These are phyloP conservation scores for Colletotrichum agaves DNA, from an alignment of 2,329 filamentous ascomycete species.

Conservation along the genomic window DNA sequence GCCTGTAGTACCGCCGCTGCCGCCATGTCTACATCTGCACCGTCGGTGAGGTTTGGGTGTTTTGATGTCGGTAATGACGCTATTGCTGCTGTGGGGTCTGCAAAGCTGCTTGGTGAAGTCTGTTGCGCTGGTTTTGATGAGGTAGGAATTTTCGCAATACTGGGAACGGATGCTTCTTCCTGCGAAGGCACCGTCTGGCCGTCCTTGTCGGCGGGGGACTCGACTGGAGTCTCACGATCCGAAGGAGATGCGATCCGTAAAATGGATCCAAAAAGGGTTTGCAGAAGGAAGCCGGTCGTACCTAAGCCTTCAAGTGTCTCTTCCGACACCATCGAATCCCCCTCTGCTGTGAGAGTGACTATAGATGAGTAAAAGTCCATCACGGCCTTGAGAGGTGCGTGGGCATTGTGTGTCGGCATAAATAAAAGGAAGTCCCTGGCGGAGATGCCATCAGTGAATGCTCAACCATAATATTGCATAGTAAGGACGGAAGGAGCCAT, in stretches of 20 bases:
- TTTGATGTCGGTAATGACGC: slow-evolving; percentile 11
- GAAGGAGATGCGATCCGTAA: slow-evolving; percentile 70
- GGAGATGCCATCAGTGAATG: slow-evolving; percentile 15
- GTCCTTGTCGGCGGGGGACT: slow-evolving; percentile 20
- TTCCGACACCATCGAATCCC: slow-evolving; percentile 91
- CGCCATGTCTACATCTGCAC: slow-evolving; percentile 24
- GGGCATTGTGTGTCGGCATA: slow-evolving; percentile 72
- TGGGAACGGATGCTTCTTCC: slow-evolving; percentile 26
- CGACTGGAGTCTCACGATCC: slow-evolving; percentile 42
- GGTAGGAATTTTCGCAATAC: slow-evolving; percentile 25
- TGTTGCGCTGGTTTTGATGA: slow-evolving; percentile 30
- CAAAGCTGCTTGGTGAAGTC: slow-evolving; percentile 23
- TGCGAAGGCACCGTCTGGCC: slow-evolving; percentile 18
- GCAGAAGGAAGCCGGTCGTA: slow-evolving; percentile 80
- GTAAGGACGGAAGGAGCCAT: neutral
- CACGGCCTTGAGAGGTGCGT: slow-evolving; percentile 80
- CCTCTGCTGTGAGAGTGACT: slow-evolving; percentile 90
- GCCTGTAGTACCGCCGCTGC: slow-evolving; percentile 32
- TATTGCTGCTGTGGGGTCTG: slow-evolving; percentile 13
- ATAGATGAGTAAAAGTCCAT: slow-evolving; percentile 92
- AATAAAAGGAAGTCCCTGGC: slow-evolving; percentile 91
- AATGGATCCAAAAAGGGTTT: slow-evolving; percentile 80
- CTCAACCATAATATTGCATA: neutral
- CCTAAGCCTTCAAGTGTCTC: slow-evolving; percentile 93
- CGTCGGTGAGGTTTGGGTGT: slow-evolving; percentile 9